Evolutionary conservation across 78 protist species (phyloP).

Genomic region (Isochrysis galbana): DNA sequence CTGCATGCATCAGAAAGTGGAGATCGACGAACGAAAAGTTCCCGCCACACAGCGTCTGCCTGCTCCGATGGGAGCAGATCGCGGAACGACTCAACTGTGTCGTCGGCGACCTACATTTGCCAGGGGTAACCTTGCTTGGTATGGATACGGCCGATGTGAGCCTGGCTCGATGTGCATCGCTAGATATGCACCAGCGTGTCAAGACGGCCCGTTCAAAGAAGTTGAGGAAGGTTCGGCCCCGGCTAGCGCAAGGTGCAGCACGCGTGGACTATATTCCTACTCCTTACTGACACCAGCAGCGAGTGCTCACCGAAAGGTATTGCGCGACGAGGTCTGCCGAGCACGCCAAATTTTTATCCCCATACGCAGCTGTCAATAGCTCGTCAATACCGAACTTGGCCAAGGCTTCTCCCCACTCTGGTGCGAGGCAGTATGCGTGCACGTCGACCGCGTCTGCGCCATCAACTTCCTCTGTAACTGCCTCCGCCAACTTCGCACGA

Average conservation of each 20-base stretch:
- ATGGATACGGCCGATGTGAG: too few species aligned
- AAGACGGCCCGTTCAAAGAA: too few species aligned
- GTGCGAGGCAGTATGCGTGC: neutral
- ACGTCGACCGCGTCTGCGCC: neutral
- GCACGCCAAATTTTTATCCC: neutral
- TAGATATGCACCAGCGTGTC: neutral
- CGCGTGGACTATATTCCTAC: too few species aligned
- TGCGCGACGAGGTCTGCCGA: constrained; percentile 3
- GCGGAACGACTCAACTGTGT: neutral
- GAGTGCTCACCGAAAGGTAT: too few species aligned
- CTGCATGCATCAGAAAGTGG: neutral
- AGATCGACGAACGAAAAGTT: neutral
- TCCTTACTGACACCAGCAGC: too few species aligned
- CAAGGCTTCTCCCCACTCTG: neutral
- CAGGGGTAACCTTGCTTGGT: too few species aligned
- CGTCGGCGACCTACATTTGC: too few species aligned
- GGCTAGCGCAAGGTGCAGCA: too few species aligned
- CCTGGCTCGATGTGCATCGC: too few species aligned
- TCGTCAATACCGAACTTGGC: neutral
- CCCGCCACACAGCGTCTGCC: neutral
- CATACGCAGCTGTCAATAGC: neutral
- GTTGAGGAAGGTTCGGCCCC: too few species aligned
- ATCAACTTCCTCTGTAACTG: neutral
- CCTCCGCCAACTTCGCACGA: neutral
- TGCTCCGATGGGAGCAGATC: neutral